Evolutionary conservation across 441 rosid genomes (phyloP).

Genomic region (Gossypium laxum): DNA sequence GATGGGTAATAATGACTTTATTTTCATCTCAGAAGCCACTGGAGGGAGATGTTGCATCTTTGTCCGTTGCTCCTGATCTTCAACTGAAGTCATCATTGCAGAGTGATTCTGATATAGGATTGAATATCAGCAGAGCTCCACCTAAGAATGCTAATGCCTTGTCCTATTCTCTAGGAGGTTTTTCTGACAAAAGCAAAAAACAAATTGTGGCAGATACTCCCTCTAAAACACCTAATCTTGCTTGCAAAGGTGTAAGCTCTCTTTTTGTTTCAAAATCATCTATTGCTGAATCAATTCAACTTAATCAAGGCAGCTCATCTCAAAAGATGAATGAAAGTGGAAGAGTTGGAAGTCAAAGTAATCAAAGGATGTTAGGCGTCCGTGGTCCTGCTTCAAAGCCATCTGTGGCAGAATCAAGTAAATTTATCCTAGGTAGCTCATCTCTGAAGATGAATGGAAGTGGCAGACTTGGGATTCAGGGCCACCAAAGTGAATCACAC

Average conservation of each 20-base stretch:
- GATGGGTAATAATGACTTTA: slow-evolving; percentile 2
- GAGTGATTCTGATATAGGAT: slow-evolving; percentile 22
- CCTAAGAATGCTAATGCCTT: slow-evolving; percentile 17
- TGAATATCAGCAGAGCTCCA: slow-evolving; percentile 6
- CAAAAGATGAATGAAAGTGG: slow-evolving; percentile 25
- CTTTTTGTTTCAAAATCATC: slow-evolving; percentile 25
- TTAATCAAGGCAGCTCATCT: slow-evolving; percentile 25
- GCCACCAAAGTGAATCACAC: slow-evolving; percentile 27
- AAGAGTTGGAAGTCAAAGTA: slow-evolving; percentile 23
- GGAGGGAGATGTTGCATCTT: slow-evolving; percentile 25
- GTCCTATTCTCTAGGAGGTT: slow-evolving; percentile 14
- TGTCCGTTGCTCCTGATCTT: slow-evolving; percentile 23
- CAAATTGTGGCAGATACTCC: slow-evolving; percentile 29
- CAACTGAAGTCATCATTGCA: slow-evolving; percentile 18
- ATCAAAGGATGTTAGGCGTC: slow-evolving; percentile 26
- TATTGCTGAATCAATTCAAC: slow-evolving; percentile 25
- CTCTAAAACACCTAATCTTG: slow-evolving; percentile 23
- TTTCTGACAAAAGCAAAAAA: slow-evolving; percentile 29
- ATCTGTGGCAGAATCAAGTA: slow-evolving; percentile 24
- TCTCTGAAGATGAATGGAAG: slow-evolving; percentile 26
- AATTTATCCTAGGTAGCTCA: slow-evolving; percentile 23
- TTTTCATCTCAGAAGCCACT: slow-evolving; percentile 25
- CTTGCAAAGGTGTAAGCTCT: slow-evolving; percentile 39
- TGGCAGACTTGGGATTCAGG: slow-evolving; percentile 24
- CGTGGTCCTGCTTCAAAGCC: slow-evolving; percentile 25